phyloP scores from a whole-genome alignment of 768 basidiomycete species.

The Podaxis sp. region DNA sequence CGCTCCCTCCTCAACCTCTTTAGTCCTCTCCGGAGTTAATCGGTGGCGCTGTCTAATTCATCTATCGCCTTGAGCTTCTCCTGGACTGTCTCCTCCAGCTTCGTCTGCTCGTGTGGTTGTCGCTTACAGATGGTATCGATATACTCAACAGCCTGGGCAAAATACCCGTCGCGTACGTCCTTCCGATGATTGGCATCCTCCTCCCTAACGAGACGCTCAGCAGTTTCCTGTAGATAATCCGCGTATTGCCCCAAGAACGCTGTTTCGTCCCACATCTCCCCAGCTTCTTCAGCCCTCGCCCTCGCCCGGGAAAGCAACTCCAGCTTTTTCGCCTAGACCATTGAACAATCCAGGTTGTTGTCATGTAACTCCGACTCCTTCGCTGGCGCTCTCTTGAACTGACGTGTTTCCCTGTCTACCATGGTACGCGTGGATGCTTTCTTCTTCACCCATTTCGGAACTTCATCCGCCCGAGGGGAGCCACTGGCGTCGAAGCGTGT shows the following conservation, averaged over 20 bases:
- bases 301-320: neutral
- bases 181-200: neutral
- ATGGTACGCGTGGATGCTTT: neutral
- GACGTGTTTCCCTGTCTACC: neutral
- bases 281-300: neutral
- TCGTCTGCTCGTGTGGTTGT: neutral
- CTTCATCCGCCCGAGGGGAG: neutral
- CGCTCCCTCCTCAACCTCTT: neutral
- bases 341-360: neutral
- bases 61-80: neutral
- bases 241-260: neutral
- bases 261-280: neutral
- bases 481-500: neutral
- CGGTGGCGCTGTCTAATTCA: neutral
- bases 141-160: neutral
- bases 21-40: neutral
- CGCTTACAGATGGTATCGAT: neutral
- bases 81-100: neutral
- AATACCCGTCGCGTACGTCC: neutral
- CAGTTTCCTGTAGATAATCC: neutral
- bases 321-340: neutral
- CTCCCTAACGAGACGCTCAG: neutral
- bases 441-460: conserved; percentile 1
- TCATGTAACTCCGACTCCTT: neutral
- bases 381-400: neutral